Evolutionary conservation across 768 basidiomycete genomes (phyloP).

Genomic region (Leccinum pellstonianum): DNA sequence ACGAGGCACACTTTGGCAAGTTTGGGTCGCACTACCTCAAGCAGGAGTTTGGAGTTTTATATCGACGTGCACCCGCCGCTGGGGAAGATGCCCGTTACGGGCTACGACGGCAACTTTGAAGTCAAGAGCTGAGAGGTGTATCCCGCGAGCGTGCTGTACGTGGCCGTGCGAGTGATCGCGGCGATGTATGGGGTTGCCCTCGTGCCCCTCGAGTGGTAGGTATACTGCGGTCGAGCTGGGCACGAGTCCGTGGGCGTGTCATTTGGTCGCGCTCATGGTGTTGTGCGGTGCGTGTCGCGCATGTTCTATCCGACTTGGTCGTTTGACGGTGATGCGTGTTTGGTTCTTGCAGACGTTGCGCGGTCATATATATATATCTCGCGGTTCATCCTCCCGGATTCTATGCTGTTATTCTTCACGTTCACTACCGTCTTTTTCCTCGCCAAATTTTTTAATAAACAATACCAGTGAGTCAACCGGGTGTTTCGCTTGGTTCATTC

Average conservation of each 20-base stretch:
- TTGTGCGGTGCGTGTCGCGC: conserved; percentile 60
- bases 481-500: too few relatives aligned
- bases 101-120: conserved; percentile 90
- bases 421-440: too few relatives aligned
- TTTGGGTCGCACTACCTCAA: conserved; percentile 98
- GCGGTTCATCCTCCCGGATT: conserved; percentile 63
- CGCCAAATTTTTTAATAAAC: too few relatives aligned
- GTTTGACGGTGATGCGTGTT: neutral
- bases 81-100: conserved; percentile 97
- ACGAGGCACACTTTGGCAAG: conserved; percentile 99
- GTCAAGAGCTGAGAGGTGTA: conserved; percentile 92
- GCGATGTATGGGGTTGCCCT: conserved; percentile 92
- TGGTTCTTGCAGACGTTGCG: conserved; percentile 69
- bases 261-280: conserved; percentile 92
- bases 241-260: conserved; percentile 85
- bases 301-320: conserved; percentile 23
- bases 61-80: conserved; percentile 99
- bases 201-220: conserved; percentile 94
- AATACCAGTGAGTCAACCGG: too few relatives aligned
- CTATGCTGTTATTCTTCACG: too few relatives aligned
- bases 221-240: conserved; percentile 87
- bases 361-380: conserved; percentile 85
- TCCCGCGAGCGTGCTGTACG: conserved; percentile 82
- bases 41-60: conserved; percentile 79
- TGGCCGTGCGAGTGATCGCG: conserved; percentile 93